phyloP scores from a whole-genome alignment of 495 filamentous ascomycete genomes.

The Hypoxylon trugodes region DNA sequence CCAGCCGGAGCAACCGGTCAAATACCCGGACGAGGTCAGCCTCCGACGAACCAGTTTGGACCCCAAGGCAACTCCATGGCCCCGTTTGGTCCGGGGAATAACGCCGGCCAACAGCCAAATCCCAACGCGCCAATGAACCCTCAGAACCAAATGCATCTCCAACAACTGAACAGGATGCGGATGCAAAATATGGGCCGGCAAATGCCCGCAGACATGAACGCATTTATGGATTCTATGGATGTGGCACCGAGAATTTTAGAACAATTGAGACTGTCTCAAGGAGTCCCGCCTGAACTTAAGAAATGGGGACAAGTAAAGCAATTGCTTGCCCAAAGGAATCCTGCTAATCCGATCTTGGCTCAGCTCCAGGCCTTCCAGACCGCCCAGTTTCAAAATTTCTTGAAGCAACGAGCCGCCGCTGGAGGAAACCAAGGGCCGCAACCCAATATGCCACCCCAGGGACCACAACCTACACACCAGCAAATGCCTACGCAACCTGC shows the following conservation, averaged over 20 bases:
- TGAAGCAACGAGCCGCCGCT: slow-evolving; percentile 38
- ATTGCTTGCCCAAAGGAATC: slow-evolving; percentile 62
- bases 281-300: slow-evolving; percentile 64
- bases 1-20: slow-evolving; percentile 27
- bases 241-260: slow-evolving; percentile 41
- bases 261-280: slow-evolving; percentile 24
- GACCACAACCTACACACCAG: slow-evolving; percentile 50
- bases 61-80: slow-evolving; percentile 44
- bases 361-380: slow-evolving; percentile 48
- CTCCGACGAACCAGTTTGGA: slow-evolving; percentile 46
- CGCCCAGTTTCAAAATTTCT: slow-evolving; percentile 57
- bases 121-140: slow-evolving; percentile 46
- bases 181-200: slow-evolving; percentile 24
- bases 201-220: slow-evolving; percentile 22
- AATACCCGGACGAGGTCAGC: slow-evolving; percentile 42
- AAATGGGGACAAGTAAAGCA: slow-evolving; percentile 79
- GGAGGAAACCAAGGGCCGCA: slow-evolving; percentile 35
- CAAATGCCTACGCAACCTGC: slow-evolving; percentile 39
- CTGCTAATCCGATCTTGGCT: slow-evolving; percentile 30
- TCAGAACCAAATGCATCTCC: slow-evolving; percentile 48
- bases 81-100: slow-evolving; percentile 41
- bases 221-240: slow-evolving; percentile 52
- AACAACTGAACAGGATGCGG: slow-evolving; percentile 44
- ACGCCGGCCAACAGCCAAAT: slow-evolving; percentile 36
- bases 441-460: slow-evolving; percentile 32